Evolutionary conservation across 1,284 basidiomycete genomes (phyloP).

Genomic region (Cryptococcus deneoformans): DNA sequence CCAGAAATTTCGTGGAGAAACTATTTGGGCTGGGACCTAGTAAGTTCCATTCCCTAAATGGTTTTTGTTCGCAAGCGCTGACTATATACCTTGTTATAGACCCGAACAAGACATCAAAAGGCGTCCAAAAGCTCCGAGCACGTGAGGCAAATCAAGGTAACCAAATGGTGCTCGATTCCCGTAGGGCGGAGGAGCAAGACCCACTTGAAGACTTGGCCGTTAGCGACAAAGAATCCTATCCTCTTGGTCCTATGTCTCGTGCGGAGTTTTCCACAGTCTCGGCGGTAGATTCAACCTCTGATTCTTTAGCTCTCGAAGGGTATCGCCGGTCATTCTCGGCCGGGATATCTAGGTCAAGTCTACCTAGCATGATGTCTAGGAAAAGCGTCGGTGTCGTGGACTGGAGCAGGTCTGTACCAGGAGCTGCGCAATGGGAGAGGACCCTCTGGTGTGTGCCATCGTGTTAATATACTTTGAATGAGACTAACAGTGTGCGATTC

Average conservation of each 20-base stretch:
- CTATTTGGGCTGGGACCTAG: conserved; percentile 55
- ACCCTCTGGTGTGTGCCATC: conserved; percentile 65
- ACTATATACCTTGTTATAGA: conserved; percentile 1
- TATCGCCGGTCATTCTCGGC: conserved; percentile 5
- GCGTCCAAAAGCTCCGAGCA: conserved; percentile 80
- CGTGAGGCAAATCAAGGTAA: conserved; percentile 66
- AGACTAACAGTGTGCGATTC: not conserved
- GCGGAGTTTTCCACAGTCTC: conserved; percentile 17
- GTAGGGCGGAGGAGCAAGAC: conserved; percentile 35
- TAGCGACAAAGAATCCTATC: conserved; percentile 18
- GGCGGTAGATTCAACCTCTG: conserved; percentile 5
- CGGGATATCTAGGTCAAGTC: conserved; percentile 14
- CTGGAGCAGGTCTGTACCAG: conserved; percentile 60
- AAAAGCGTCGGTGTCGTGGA: conserved; percentile 69
- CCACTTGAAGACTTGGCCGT: conserved; percentile 13
- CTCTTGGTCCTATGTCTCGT: conserved; percentile 34
- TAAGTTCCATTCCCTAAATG: conserved; percentile 12
- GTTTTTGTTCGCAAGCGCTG: conserved; percentile 2
- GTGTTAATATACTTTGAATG: not conserved
- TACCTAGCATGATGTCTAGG: conserved; percentile 51
- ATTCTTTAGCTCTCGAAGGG: not conserved
- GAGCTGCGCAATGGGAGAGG: conserved; percentile 84
- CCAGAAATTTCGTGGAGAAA: conserved; percentile 70
- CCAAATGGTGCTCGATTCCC: conserved; percentile 62
- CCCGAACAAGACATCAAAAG: conserved; percentile 48